Evolutionary conservation across 768 basidiomycete species (phyloP).

Genomic region (Boletus eberwhitei): DNA sequence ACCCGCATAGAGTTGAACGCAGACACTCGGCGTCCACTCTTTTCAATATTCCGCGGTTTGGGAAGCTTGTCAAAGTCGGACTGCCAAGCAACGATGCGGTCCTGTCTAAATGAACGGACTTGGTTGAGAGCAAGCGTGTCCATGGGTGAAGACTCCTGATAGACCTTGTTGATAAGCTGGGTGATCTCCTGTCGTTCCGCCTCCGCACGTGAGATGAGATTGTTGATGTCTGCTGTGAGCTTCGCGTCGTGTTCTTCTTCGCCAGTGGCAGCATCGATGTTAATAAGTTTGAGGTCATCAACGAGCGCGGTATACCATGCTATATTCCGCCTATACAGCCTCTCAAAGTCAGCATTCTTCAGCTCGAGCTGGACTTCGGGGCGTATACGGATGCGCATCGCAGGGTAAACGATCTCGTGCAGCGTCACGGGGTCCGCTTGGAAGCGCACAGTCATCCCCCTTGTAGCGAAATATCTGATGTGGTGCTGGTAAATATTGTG

Average conservation of each 20-base stretch:
- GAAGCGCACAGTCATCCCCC: constrained; percentile 84
- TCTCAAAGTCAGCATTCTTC: constrained; percentile 88
- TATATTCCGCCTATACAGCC: constrained; percentile 66
- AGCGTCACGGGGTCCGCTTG: constrained; percentile 79
- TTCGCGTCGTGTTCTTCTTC: constrained; percentile 68
- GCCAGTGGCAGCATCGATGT: constrained; percentile 74
- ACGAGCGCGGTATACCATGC: constrained; percentile 74
- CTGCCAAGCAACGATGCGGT: constrained; percentile 96
- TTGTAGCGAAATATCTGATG: constrained; percentile 82
- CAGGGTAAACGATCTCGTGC: constrained; percentile 87
- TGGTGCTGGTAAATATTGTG: constrained; percentile 96
- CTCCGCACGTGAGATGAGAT: constrained; percentile 69
- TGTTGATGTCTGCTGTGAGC: constrained; percentile 60
- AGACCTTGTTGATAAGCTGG: constrained; percentile 71
- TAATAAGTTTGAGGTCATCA: constrained; percentile 73
- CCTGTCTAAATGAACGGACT: constrained; percentile 83
- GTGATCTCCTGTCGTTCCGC: constrained; percentile 71
- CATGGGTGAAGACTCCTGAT: constrained; percentile 73
- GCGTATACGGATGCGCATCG: constrained; percentile 79
- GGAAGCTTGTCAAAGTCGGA: constrained; percentile 85
- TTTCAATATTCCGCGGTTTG: constrained; percentile 60
- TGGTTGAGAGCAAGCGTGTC: constrained; percentile 87
- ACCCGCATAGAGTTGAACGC: constrained; percentile 67
- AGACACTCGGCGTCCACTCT: constrained; percentile 51
- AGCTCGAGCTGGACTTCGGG: constrained; percentile 86